phyloP scores from a whole-genome alignment of 805 yeast genomes.

The Clavispora vitiphila region DNA sequence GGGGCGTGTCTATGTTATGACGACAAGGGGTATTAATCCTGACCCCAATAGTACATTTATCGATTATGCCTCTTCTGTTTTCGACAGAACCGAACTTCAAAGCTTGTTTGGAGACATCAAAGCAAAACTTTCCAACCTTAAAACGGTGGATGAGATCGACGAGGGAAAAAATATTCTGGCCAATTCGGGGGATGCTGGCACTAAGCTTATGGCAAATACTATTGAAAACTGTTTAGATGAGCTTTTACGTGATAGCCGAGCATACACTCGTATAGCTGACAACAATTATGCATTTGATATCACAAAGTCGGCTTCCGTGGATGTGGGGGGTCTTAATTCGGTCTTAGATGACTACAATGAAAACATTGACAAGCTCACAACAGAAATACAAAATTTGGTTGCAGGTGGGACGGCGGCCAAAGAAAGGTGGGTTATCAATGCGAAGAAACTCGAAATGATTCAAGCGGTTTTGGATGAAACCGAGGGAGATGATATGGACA shows the following conservation, averaged over 20 bases:
- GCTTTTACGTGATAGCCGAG: conserved; percentile 17
- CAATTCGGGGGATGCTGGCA: not conserved
- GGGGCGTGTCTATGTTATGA: not conserved
- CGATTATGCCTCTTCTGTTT: conserved; percentile 6
- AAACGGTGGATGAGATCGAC: conserved; percentile 13
- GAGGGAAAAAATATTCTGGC: not conserved
- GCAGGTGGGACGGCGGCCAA: conserved; percentile 28
- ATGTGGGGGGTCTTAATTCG: conserved; percentile 13
- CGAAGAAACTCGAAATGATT: conserved; percentile 26
- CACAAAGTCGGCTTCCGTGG: conserved; percentile 17
- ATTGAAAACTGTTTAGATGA: conserved; percentile 18
- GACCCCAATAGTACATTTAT: conserved; percentile 3
- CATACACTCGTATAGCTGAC: conserved; percentile 18
- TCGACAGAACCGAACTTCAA: conserved; percentile 18
- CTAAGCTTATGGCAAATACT: conserved; percentile 2
- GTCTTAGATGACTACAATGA: conserved; percentile 29
- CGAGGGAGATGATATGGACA: conserved; percentile 8
- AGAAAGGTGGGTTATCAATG: conserved; percentile 32
- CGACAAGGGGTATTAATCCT: conserved; percentile 4
- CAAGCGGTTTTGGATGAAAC: conserved; percentile 14
- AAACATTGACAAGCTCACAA: conserved; percentile 20
- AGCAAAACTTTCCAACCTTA: conserved; percentile 11
- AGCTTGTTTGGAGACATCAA: conserved; percentile 17
- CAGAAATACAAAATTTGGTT: conserved; percentile 25
- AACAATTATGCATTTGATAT: conserved; percentile 22